Evolutionary conservation across 2,329 filamentous ascomycete genomes (phyloP), one percentile per base, ranked within the genome.

Genomic region (Tympanopsis confertula): DNA sequence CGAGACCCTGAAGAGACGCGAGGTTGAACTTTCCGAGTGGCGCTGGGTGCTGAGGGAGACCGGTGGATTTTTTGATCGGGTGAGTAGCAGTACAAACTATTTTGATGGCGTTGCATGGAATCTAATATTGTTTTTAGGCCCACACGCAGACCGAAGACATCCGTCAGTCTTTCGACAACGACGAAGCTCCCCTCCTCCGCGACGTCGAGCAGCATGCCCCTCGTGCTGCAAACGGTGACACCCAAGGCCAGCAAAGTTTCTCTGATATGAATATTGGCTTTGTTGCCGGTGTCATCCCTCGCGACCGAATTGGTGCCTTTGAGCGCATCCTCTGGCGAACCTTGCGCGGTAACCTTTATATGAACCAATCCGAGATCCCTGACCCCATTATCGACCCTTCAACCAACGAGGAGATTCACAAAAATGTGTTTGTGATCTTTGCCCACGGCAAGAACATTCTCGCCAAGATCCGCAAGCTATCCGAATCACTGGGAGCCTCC

Each of bases 401-500:
- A 55, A 94, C 78, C 65, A 95, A 96, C 57, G 89, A 96, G 63
- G 71, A 85, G 45, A 73, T 93, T 50, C 78, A 83, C 68, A 98
- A 98, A 78, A 98, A 95, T 50, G 91, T 98, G 39, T 98, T 98
- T 54, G 89, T 98, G 54, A 98, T 98, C 59, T 98, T 98, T 51
- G 91, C 91, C 12, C 91, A 98, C 54, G 91, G 91, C 55, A 94
- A 94, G 63, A 89, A 96, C 62, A 94, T 98, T 49, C 79, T 98
- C 51, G 85, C 88, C 54, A 98, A 98, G 77, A 96, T 98, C 56
- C 80, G 91, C 54, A 96, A 95, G 73, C 96, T 98, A 43, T 96
- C 89, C 2, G 91, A 98, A 65, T 95, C 88, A 5, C 81, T 98
- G 62, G 86, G 89, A 43, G 91, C 93, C 39, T 86, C 94, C 54